Evolutionary conservation across 2,329 filamentous ascomycete genomes (phyloP), one percentile per base, ranked within the genome.

Genomic region (Helminthosporium solani): DNA sequence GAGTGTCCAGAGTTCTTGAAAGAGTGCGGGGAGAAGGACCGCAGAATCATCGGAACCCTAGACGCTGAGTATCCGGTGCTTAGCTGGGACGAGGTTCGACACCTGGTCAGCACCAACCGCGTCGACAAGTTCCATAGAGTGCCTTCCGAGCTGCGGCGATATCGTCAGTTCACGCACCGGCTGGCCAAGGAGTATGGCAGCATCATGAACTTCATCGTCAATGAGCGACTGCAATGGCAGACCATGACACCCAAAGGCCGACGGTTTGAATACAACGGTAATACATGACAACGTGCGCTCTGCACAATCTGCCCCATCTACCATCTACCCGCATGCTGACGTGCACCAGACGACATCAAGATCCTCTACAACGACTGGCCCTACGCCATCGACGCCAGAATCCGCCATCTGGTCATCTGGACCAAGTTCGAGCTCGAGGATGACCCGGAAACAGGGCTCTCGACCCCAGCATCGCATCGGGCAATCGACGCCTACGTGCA

Each of bases 361-460:
- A 84, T 95, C 38, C 70, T 96, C 33, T 82, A 81, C 71, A 97
- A 97, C 64, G 91, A 97, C 76, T 96, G 90, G 88, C 92, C 92
- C 0, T 97, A 96, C 63, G 90, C 89, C 0, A 77, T 96, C 42
- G 89, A 94, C 58, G 64, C 75, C 37, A 78, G 80, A 41, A 91
- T 96, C 53, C 81, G 88, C 14, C 92, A 96, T 66, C 75, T 96
- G 2, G 88, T 96, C 4, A 83, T 96, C 11, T 97, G 92, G 92
- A 94, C 88, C 38, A 96, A 96, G 70, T 96, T 95, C 62, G 77
- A 80, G 38, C 75, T 96, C 19, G 78, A 83, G 42, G 87, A 90
- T 46, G 85, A 94, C 58, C 69, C 81, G 0, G 74, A 73, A 15
- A 74, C 83, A 0, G 85, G 82, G 12, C 83, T 90, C 53, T 71